These are phyloP conservation scores for Ophiocordyceps sinensis DNA, from an alignment of 2,329 filamentous ascomycete species.

Conservation along the genomic window DNA sequence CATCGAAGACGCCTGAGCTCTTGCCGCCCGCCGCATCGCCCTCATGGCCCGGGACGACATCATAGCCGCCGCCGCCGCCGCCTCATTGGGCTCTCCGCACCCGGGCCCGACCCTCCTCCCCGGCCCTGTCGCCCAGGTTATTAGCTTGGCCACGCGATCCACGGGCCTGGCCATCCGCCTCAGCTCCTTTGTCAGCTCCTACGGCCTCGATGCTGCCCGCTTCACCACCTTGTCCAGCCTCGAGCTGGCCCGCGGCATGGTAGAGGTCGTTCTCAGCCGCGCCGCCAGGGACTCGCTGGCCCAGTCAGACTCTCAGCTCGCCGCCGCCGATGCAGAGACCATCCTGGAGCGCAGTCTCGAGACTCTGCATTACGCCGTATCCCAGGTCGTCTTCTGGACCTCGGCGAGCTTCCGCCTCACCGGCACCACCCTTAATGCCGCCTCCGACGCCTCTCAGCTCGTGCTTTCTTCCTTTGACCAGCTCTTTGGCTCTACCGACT, in stretches of 20 bases:
- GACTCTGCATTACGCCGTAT: conserved; percentile 41
- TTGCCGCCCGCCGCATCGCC: neutral
- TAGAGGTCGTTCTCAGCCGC: conserved; percentile 38
- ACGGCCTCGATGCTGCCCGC: conserved; percentile 36
- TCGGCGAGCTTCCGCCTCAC: conserved; percentile 46
- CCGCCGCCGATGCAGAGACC: conserved; percentile 37
- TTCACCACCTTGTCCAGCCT: conserved; percentile 42
- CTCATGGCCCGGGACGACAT: neutral
- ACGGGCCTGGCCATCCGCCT: conserved; percentile 41
- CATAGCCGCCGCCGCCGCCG: conserved; percentile 1
- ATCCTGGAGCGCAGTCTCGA: conserved; percentile 42
- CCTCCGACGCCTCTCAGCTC: conserved; percentile 42
- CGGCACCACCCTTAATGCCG: conserved; percentile 36
- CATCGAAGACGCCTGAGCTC: neutral
- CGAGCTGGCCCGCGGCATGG: conserved; percentile 37
- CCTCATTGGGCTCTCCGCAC: conserved; percentile 8
- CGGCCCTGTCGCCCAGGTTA: conserved; percentile 37
- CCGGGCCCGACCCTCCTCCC: conserved; percentile 38
- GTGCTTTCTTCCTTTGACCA: conserved; percentile 46
- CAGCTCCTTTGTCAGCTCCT: conserved; percentile 35
- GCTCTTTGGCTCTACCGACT: conserved; percentile 55
- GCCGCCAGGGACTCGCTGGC: conserved; percentile 35
- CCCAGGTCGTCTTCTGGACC: conserved; percentile 45
- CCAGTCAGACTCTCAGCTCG: conserved; percentile 30
- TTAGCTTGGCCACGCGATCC: conserved; percentile 46